Conservation (phyloP, 306 rosid species). For the Argentina anserina region DNA sequence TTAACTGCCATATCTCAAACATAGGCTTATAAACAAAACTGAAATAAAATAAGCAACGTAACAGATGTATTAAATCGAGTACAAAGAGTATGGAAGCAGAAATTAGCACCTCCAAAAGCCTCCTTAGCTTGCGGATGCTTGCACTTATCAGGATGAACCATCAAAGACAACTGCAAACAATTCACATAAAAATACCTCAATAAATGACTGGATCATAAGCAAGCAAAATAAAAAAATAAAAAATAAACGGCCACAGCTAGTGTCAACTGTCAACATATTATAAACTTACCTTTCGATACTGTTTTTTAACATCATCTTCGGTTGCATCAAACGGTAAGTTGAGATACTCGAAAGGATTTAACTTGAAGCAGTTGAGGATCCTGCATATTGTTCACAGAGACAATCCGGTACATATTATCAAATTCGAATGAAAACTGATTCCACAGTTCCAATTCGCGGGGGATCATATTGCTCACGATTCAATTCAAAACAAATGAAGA, state of each 20-base stretch:
- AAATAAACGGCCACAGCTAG: no score
- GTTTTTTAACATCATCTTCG: constrained; percentile 73
- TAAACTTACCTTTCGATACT: constrained; percentile 81
- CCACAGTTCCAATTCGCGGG: background rate
- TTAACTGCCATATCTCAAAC: background rate
- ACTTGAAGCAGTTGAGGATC: constrained; percentile 90
- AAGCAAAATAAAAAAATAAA: background rate
- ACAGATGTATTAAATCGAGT: background rate
- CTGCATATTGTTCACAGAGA: constrained; percentile 29
- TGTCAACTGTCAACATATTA: no score
- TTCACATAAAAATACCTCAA: constrained; percentile 14
- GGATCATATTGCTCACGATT: background rate
- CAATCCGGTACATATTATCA: no score
- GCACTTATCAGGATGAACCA: constrained; percentile 99
- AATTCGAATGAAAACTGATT: no score
- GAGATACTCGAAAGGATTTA: constrained; percentile 78
- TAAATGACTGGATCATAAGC: background rate
- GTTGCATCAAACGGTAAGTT: constrained; percentile 76
- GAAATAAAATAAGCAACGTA: background rate
- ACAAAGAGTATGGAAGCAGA: constrained; percentile 19
- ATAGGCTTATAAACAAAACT: background rate
- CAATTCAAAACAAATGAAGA: background rate
- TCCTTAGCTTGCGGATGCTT: constrained; percentile 98
- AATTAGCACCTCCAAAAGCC: constrained; percentile 80
- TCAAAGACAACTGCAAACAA: constrained; percentile 64